A percentile compares a stretch with the other conserved stretches of the same genome.
Evolutionary conservation across 140 eudicot species (phyloP).

Genomic region (Ambrosia hybrid): DNA sequence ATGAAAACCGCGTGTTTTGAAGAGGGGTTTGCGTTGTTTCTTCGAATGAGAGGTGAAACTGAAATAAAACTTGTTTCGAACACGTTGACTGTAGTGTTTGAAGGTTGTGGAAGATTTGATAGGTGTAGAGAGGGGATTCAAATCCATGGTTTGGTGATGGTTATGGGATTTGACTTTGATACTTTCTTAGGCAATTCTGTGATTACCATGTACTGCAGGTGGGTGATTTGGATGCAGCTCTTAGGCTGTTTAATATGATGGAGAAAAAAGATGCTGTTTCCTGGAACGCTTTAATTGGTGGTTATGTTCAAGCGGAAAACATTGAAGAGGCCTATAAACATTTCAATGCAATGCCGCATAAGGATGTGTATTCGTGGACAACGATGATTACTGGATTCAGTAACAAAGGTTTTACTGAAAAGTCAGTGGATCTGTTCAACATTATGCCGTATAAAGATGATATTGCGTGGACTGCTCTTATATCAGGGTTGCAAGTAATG

Average conservation of each 20-base stretch:
- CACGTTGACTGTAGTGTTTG: constrained; percentile 52
- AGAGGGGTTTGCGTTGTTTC: constrained; percentile 62
- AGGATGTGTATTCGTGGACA: constrained; percentile 73
- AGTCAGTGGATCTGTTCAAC: constrained; percentile 51
- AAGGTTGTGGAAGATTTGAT: constrained; percentile 59
- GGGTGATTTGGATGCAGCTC: constrained; percentile 50
- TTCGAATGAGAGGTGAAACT: constrained; percentile 52
- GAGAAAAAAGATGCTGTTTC: constrained; percentile 51
- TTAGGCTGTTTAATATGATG: constrained; percentile 44
- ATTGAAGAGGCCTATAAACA: constrained; percentile 51
- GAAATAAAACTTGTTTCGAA: constrained; percentile 38
- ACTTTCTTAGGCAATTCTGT: constrained; percentile 61
- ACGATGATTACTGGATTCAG: constrained; percentile 67
- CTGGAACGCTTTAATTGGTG: constrained; percentile 63
- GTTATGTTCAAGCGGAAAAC: constrained; percentile 54
- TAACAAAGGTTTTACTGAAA: constrained; percentile 44
- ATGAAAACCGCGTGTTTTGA: constrained; percentile 46
- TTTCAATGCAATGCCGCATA: constrained; percentile 42
- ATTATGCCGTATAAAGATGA: constrained; percentile 72
- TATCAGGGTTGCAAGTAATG: constrained; percentile 58
- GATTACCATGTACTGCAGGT: constrained; percentile 70
- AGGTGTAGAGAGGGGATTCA: constrained; percentile 59
- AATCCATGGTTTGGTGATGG: constrained; percentile 55
- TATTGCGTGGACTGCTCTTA: constrained; percentile 75
- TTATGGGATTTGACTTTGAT: constrained; percentile 55